A percentile compares a stretch with the other conserved stretches of the same genome.
These are phyloP conservation scores for Geranomyces michiganensis DNA, from an alignment of 192 early-diverging fungal genomes.

Conservation along the genomic window DNA sequence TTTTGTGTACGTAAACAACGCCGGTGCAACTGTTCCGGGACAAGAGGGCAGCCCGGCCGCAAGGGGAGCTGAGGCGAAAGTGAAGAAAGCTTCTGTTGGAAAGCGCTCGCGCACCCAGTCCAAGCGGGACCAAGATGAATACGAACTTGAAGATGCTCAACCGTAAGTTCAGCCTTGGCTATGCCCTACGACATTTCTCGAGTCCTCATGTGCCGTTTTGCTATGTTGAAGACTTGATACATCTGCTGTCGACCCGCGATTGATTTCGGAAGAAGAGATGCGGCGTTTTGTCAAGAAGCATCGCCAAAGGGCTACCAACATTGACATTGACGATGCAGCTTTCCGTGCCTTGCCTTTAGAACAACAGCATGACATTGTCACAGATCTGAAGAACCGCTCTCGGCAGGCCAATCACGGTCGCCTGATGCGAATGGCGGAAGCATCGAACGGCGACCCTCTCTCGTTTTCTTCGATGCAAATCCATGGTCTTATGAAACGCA, in stretches of 20 bases:
- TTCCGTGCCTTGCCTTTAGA: conserved; percentile 74
- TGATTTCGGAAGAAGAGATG: conserved; percentile 63
- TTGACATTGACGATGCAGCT: conserved; percentile 78
- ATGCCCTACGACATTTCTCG: neutral
- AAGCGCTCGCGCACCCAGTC: too few species aligned
- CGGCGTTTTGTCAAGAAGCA: conserved; percentile 43
- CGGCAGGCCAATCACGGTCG: conserved; percentile 76
- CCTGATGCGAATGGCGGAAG: conserved; percentile 70
- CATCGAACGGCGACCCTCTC: conserved; percentile 68
- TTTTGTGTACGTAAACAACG: conserved; percentile 29
- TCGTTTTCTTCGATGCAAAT: conserved; percentile 89
- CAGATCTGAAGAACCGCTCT: conserved; percentile 81
- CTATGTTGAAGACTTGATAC: neutral
- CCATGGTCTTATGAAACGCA: conserved; percentile 76
- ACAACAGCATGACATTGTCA: conserved; percentile 90
- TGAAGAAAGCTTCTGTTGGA: too few species aligned
- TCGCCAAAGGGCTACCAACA: conserved; percentile 29
- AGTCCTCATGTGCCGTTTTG: neutral
- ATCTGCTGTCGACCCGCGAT: conserved; percentile 47
- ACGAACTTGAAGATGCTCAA: conserved; percentile 53
- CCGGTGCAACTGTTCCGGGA: neutral
- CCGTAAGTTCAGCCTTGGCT: conserved; percentile 28
- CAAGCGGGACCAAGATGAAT: conserved; percentile 48
- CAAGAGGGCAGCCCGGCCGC: too few species aligned
- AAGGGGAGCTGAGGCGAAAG: neutral